A percentile compares a stretch with the other conserved stretches of the same genome.
Conservation (phyloP, 225 moss, liverwort and hornwort genomes). For the Pseudisothecium myosuroides region DNA sequence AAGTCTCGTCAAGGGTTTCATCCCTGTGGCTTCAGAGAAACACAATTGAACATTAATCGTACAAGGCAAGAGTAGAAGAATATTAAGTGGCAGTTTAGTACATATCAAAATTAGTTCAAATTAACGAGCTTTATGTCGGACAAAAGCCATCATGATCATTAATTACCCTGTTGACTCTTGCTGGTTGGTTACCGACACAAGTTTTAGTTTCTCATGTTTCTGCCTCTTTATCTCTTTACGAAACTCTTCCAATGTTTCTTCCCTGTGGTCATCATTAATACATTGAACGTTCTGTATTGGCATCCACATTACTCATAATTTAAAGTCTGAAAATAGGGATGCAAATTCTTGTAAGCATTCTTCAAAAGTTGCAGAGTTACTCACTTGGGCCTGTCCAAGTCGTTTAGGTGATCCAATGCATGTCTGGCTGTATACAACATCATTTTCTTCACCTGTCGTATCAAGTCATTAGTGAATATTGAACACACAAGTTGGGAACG, state of each 20-base stretch:
- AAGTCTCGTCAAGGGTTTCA: conserved; percentile 28
- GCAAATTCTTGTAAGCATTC: background rate
- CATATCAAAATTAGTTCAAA: background rate
- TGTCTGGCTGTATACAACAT: conserved; percentile 71
- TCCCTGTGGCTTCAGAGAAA: conserved; percentile 38
- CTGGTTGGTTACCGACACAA: background rate
- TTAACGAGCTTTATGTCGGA: background rate
- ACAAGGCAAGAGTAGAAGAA: background rate
- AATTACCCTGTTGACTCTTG: conserved; percentile 6
- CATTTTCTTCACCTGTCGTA: conserved; percentile 82
- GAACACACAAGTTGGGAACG: background rate
- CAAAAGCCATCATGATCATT: background rate
- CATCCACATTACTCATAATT: background rate
- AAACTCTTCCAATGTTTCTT: conserved; percentile 26
- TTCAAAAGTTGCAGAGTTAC: background rate
- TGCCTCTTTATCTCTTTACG: background rate
- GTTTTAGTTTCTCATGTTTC: background rate
- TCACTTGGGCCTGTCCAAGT: conserved; percentile 24
- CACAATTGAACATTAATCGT: conserved; percentile 1
- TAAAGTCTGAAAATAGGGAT: background rate
- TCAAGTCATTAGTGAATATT: background rate
- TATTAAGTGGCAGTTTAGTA: background rate
- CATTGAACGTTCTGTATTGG: background rate
- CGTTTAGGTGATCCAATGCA: conserved; percentile 32
- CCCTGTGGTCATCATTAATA: background rate